Evolutionary conservation across 352 stramenopile species (phyloP).

Genomic region (Thalassiosira livingstoniorum): DNA sequence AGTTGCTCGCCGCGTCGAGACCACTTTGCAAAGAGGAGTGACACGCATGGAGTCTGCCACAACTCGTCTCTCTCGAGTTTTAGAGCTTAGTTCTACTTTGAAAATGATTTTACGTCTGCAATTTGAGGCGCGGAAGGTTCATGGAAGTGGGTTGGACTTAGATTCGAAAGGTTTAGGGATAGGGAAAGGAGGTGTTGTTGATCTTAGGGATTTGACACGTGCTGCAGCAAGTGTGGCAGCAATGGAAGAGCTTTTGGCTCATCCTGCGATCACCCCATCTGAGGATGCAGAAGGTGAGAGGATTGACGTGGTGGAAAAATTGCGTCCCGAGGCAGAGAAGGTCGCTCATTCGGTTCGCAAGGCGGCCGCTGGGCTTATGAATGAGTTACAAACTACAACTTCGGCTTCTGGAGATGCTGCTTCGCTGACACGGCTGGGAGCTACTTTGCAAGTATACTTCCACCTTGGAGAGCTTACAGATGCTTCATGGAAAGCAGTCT

Average conservation of each 20-base stretch:
- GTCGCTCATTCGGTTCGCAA: constrained; percentile 58
- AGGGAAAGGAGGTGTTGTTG: constrained; percentile 22
- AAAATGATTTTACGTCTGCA: constrained; percentile 83
- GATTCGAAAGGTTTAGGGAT: constrained; percentile 27
- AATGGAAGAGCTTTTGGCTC: constrained; percentile 77
- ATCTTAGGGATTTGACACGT: constrained; percentile 80
- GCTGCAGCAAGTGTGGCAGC: constrained; percentile 74
- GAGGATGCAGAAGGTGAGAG: not conserved
- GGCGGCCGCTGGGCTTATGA: constrained; percentile 65
- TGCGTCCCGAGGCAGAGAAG: constrained; percentile 51
- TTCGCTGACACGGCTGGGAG: constrained; percentile 61
- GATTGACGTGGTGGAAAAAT: constrained; percentile 76
- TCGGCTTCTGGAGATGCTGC: constrained; percentile 28
- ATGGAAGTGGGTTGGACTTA: constrained; percentile 67
- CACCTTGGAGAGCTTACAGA: constrained; percentile 79
- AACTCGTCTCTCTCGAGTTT: constrained; percentile 69
- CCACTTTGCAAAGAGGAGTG: constrained; percentile 63
- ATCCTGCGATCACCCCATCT: constrained; percentile 54
- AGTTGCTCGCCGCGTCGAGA: constrained; percentile 73
- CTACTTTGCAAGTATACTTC: constrained; percentile 84
- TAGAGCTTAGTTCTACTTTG: constrained; percentile 71
- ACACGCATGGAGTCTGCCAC: constrained; percentile 76
- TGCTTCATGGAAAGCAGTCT: constrained; percentile 76
- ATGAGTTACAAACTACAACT: constrained; percentile 62
- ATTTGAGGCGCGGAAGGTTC: constrained; percentile 78